Evolutionary conservation across 495 filamentous ascomycete species (phyloP), one percentile per base, ranked within the genome.

Genomic region (Trichoderma orchidacearum): DNA sequence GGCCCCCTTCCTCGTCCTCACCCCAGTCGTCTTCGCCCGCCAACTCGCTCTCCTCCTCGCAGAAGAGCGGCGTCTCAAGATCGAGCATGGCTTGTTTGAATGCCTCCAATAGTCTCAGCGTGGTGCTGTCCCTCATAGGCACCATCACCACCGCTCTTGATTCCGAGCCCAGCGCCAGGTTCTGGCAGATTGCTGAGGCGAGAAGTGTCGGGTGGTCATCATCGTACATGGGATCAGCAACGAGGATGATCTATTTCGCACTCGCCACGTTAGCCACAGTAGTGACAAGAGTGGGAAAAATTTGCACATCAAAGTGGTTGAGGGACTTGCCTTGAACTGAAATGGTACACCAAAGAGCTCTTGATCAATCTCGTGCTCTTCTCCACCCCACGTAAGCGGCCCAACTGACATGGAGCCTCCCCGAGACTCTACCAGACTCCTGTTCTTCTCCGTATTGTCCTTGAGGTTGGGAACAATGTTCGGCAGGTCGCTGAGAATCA

Each of bases 21-120:
- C 66, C 72, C 73, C 72, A 78, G 32, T 76, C 72, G 50, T 78
- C 75, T 55, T 75, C 63, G 9, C 72, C 74, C 0, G 63, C 56
- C 9, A 75, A 61, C 1, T 61, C 53, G 34, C 60, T 64, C 51
- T 75, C 69, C 15, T 72, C 63, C 11, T 70, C 30, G 15, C 61
- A 64, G 1, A 52, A 30, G 31, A 78, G 56, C 7, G 64, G 61
- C 28, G 18, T 65, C 7, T 55, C 31, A 2, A 58, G 41, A n/a
- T 34, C 18, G 25, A 53, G 56, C 63, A 76, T 63, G 29, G 41
- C 58, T 0, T 32, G 56, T 9, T 62, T 59, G 29, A 77, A 63
- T 6, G 55, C 45, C 2, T n/a, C 51, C 7, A 66, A 51, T 5
- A 78, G 59, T 8, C 54, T 59, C 55, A 65, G 65, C 8, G 75